Conservation (phyloP, 495 filamentous ascomycete genomes). For the Glonium stellatum region DNA sequence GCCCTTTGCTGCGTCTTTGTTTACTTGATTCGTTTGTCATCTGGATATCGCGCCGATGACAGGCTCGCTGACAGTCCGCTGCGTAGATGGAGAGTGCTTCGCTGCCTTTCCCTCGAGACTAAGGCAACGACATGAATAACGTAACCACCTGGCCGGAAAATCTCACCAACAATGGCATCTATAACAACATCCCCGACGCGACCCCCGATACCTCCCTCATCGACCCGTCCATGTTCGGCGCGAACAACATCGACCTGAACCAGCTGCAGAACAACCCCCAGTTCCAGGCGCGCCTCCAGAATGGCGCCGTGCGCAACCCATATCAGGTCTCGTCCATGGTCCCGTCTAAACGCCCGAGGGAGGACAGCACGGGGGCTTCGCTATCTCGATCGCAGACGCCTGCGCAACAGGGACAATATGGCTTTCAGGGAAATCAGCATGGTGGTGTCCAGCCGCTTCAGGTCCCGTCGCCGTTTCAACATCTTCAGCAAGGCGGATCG, state of each 20-base stretch:
- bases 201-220: neutral
- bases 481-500: conserved; percentile 74
- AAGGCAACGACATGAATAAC: conserved; percentile 8
- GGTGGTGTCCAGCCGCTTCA: conserved; percentile 51
- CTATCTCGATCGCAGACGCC: conserved; percentile 91
- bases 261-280: conserved; percentile 7
- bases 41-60: neutral
- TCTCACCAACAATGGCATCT: conserved; percentile 4
- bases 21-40: neutral
- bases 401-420: conserved; percentile 60
- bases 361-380: conserved; percentile 17
- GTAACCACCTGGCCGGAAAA: conserved; percentile 6
- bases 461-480: conserved; percentile 64
- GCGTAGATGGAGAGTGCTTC: conserved; percentile 8
- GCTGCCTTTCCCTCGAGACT: neutral
- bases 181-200: conserved; percentile 5
- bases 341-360: neutral
- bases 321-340: conserved; percentile 6
- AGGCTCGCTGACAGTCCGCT: neutral
- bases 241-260: conserved; percentile 1
- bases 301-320: conserved; percentile 7
- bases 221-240: conserved; percentile 7
- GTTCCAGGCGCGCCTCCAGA: conserved; percentile 5
- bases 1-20: neutral
- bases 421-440: conserved; percentile 50